Evolutionary conservation across 2,329 filamentous ascomycete species (phyloP).

Genomic region (Penicillium sp.): DNA sequence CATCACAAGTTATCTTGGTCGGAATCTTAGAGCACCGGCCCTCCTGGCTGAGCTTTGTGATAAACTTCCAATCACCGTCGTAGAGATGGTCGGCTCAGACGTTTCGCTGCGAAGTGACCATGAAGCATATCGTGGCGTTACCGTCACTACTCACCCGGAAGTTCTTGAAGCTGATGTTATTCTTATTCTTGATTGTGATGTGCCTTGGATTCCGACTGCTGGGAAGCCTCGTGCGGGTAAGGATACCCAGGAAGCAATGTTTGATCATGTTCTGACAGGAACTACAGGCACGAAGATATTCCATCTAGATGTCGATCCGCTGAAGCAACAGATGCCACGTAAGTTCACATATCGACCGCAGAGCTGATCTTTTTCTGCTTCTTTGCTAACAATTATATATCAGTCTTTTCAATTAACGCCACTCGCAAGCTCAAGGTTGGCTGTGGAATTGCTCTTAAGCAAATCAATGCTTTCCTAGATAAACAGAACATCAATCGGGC

Average conservation of each 20-base stretch:
- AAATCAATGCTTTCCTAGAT: conserved; percentile 36
- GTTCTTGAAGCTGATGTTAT: conserved; percentile 79
- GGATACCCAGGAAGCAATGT: too few relatives aligned
- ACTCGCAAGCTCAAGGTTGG: conserved; percentile 43
- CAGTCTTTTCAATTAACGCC: conserved; percentile 49
- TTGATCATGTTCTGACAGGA: conserved; percentile 21
- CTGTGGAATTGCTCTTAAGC: conserved; percentile 52
- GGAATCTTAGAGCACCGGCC: conserved; percentile 43
- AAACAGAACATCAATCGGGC: background rate
- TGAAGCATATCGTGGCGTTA: conserved; percentile 63
- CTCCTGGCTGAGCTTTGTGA: conserved; percentile 49
- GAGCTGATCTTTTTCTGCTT: background rate
- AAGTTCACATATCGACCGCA: conserved; percentile 57
- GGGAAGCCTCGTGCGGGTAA: conserved; percentile 49
- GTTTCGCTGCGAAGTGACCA: conserved; percentile 47
- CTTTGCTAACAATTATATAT: conserved; percentile 26
- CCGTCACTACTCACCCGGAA: conserved; percentile 69
- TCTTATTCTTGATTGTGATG: conserved; percentile 79
- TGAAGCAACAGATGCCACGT: conserved; percentile 69
- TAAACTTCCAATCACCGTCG: conserved; percentile 47
- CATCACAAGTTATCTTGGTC: conserved; percentile 51
- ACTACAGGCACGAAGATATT: conserved; percentile 54
- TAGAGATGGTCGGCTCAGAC: conserved; percentile 51
- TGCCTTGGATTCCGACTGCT: conserved; percentile 82
- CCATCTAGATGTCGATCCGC: conserved; percentile 64